phyloP scores from a whole-genome alignment of 2,329 filamentous ascomycete species.

The Colletotrichum cordylinicola region DNA sequence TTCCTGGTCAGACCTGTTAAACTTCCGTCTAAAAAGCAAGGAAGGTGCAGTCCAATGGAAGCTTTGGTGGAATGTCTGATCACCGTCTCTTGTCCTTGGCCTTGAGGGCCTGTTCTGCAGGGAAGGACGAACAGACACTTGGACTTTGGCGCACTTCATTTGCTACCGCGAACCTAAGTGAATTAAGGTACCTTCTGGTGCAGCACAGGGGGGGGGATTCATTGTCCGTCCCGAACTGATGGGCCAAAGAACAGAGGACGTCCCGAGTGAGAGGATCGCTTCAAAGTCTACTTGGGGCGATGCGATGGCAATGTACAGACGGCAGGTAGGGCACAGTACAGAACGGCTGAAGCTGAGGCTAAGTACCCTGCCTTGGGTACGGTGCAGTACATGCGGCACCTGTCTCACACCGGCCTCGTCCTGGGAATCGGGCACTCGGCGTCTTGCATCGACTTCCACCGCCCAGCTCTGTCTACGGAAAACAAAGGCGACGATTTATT shows the following conservation, averaged over 20 bases:
- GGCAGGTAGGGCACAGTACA: background rate
- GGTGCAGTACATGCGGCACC: background rate
- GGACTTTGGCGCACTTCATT: background rate
- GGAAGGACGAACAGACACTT: background rate
- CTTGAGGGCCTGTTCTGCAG: background rate
- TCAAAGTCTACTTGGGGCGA: background rate
- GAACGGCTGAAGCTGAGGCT: background rate
- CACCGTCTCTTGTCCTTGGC: background rate
- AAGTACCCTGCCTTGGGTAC: no score
- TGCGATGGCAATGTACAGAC: background rate
- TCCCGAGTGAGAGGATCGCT: conserved; percentile 17
- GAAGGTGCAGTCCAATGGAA: background rate
- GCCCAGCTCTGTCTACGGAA: background rate
- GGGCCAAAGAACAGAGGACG: background rate
- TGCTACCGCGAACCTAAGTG: background rate
- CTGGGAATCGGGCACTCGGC: background rate
- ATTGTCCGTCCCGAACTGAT: conserved; percentile 7
- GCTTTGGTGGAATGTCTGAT: conserved; percentile 7
- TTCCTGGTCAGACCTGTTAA: background rate
- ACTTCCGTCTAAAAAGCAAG: background rate
- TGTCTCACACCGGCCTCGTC: background rate
- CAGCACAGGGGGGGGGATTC: background rate
- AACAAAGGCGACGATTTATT: background rate
- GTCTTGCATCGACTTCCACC: background rate
- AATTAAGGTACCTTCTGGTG: background rate